Conservation (phyloP, 768 basidiomycete genomes). For the Calocera viscosa region DNA sequence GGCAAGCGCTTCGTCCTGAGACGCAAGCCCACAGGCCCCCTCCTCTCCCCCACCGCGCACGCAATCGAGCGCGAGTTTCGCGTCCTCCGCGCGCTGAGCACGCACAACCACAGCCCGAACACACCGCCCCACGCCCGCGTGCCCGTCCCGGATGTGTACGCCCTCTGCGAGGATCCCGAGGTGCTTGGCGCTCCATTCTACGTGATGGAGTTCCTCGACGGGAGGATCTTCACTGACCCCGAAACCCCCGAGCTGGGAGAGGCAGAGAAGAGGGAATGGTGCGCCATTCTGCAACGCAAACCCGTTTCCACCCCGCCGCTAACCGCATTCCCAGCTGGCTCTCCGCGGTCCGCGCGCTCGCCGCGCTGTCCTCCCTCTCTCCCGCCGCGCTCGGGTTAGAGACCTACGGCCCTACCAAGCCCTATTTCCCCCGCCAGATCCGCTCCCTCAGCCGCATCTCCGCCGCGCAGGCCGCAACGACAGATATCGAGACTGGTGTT, state of each 20-base stretch:
- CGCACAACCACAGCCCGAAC: conserved; percentile 48
- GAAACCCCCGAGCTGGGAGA: conserved; percentile 53
- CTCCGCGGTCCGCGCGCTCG: conserved; percentile 58
- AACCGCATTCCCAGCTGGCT: conserved; percentile 39
- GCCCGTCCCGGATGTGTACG: conserved; percentile 74
- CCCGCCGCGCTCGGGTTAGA: conserved; percentile 55
- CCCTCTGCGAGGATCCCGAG: conserved; percentile 62
- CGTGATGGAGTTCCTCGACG: conserved; percentile 91
- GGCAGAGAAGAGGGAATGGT: conserved; percentile 60
- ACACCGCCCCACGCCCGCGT: conserved; percentile 44
- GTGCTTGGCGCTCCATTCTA: conserved; percentile 88
- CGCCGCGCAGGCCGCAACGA: conserved; percentile 53
- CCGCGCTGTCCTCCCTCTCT: conserved; percentile 49
- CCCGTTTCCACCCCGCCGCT: neutral
- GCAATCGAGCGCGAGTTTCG: conserved; percentile 89
- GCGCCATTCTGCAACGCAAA: conserved; percentile 20
- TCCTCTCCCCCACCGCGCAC: conserved; percentile 85
- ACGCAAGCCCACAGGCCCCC: conserved; percentile 79
- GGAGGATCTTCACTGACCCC: conserved; percentile 82
- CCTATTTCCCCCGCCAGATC: conserved; percentile 91
- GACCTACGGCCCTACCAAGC: conserved; percentile 55
- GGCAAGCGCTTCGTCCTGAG: conserved; percentile 66
- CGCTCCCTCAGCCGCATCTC: conserved; percentile 77
- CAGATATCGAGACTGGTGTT: conserved; percentile 51
- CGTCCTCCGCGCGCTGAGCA: conserved; percentile 63